Evolutionary conservation across 2,329 filamentous ascomycete species (phyloP).

Genomic region (Coniosporium tulheliwenetii): DNA sequence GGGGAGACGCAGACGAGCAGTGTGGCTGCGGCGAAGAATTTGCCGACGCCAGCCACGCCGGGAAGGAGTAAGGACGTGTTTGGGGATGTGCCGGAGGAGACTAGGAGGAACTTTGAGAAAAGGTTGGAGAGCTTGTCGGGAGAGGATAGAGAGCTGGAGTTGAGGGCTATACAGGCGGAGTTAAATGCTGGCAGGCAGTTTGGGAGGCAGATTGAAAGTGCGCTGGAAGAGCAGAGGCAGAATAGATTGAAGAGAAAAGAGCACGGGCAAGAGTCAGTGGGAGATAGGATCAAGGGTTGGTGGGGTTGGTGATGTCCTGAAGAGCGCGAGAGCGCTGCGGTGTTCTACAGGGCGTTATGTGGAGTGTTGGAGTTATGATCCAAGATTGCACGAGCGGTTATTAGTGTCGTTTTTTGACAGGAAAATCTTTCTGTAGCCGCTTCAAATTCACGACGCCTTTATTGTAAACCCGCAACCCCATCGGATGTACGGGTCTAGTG

Average conservation of each 20-base stretch:
- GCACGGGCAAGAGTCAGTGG: constrained; percentile 31
- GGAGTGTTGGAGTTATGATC: too few relatives aligned
- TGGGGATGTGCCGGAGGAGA: constrained; percentile 40
- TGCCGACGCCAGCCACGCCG: constrained; percentile 19
- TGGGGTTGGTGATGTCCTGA: constrained; percentile 11
- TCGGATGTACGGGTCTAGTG: too few relatives aligned
- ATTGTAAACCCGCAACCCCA: too few relatives aligned
- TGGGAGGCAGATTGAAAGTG: constrained; percentile 36
- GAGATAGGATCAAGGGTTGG: constrained; percentile 20
- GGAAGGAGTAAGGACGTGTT: constrained; percentile 35
- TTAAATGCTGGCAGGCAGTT: constrained; percentile 44
- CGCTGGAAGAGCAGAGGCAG: constrained; percentile 41
- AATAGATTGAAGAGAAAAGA: constrained; percentile 40
- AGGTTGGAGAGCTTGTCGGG: constrained; percentile 16
- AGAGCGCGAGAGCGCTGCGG: too few relatives aligned
- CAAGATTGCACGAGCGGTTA: too few relatives aligned
- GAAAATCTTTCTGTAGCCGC: too few relatives aligned
- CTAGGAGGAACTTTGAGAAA: constrained; percentile 22
- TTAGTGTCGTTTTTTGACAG: too few relatives aligned
- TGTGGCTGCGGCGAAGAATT: constrained; percentile 2
- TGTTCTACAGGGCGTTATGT: too few relatives aligned
- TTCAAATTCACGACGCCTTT: too few relatives aligned
- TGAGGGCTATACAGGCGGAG: constrained; percentile 48
- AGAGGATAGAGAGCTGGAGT: constrained; percentile 44
- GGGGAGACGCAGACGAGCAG: background rate